Conservation (phyloP, 2,329 filamentous ascomycete genomes). For the Didymella segeticola region DNA sequence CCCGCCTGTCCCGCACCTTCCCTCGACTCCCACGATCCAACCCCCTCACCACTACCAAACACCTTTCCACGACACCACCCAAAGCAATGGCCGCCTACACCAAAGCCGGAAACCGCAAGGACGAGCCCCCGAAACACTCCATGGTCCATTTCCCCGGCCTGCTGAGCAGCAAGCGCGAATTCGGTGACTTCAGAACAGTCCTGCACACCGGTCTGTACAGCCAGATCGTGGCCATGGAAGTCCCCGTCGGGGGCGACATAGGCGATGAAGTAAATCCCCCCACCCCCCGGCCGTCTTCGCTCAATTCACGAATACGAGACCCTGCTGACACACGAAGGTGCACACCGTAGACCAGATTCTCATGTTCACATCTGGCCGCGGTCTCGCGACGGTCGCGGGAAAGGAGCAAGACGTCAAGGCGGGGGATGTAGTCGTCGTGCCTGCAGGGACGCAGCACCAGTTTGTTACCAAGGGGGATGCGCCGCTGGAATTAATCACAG, state of each 20-base stretch:
- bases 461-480: conserved; percentile 67
- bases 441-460: conserved; percentile 70
- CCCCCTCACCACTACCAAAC: not conserved
- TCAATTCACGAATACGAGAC: not conserved
- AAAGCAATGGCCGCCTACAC: conserved; percentile 35
- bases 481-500: conserved; percentile 67
- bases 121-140: conserved; percentile 48
- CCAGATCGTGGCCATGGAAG: conserved; percentile 70
- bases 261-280: conserved; percentile 64
- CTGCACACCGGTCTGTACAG: conserved; percentile 68
- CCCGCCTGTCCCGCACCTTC: conserved; percentile 11
- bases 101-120: conserved; percentile 34
- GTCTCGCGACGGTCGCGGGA: conserved; percentile 64
- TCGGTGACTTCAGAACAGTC: conserved; percentile 66
- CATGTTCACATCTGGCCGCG: conserved; percentile 67
- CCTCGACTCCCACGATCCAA: conserved; percentile 4
- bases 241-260: conserved; percentile 69
- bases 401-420: conserved; percentile 64
- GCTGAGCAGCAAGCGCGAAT: conserved; percentile 61
- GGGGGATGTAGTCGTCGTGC: conserved; percentile 66
- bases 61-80: conserved; percentile 1
- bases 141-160: conserved; percentile 69
- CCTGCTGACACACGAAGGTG: conserved; percentile 22
- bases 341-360: conserved; percentile 71
- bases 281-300: not conserved